A percentile compares a stretch with the other conserved stretches of the same genome.
Conservation (phyloP, 495 filamentous ascomycete species). For the Penicillium paxilli region DNA sequence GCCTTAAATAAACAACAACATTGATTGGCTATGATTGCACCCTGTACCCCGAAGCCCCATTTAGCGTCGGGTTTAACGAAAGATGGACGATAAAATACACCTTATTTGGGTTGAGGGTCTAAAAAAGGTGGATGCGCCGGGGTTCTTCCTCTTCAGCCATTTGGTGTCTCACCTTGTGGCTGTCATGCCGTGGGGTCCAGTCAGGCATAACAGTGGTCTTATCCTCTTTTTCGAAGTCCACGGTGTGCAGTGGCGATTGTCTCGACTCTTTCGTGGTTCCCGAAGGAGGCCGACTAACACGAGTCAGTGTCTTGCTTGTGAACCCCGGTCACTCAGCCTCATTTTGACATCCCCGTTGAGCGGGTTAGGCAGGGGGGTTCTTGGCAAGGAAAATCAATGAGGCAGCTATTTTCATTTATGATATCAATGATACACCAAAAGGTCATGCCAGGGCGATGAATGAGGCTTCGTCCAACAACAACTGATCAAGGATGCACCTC, state of each 20-base stretch:
- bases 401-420: too few relatives aligned
- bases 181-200: neutral
- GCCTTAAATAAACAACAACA: neutral
- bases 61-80: neutral
- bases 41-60: neutral
- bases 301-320: neutral
- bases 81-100: neutral
- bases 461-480: too few relatives aligned
- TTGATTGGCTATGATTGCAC: neutral
- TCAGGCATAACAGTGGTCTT: too few relatives aligned
- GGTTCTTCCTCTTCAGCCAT: neutral
- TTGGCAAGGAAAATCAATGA: too few relatives aligned
- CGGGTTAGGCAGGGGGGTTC: too few relatives aligned
- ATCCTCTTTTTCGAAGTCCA: too few relatives aligned
- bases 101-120: neutral
- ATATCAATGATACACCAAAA: too few relatives aligned
- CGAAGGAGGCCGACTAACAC: neutral
- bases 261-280: neutral
- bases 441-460: too few relatives aligned
- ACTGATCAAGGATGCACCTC: constrained; percentile 60
- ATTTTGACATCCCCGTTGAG: too few relatives aligned
- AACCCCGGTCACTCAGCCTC: neutral
- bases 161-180: neutral
- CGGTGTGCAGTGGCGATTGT: neutral
- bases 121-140: neutral